phyloP scores from a whole-genome alignment of 352 stramenopile genomes.

The Sclerospora graminicola region DNA sequence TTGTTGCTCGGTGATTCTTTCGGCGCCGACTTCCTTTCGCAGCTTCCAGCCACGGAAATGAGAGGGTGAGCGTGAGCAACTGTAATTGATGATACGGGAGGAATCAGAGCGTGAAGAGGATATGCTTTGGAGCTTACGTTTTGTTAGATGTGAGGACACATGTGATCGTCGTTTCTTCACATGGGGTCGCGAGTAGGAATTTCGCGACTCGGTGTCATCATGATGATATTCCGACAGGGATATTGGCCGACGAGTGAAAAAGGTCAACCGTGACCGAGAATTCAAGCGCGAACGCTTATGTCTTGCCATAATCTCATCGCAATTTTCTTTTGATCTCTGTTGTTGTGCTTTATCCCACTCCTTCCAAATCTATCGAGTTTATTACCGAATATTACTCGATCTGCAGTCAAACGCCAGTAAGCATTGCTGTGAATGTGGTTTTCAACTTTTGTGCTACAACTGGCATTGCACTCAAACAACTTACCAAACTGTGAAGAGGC shows the following conservation, averaged over 20 bases:
- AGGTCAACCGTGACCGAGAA: conserved; percentile 13
- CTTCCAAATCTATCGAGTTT: too few relatives aligned
- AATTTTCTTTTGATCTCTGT: conserved; percentile 28
- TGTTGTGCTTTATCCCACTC: too few relatives aligned
- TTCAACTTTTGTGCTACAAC: too few relatives aligned
- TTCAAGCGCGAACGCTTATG: conserved; percentile 21
- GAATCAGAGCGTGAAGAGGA: too few relatives aligned
- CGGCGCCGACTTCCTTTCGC: not conserved
- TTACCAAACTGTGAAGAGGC: too few relatives aligned
- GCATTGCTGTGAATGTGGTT: too few relatives aligned
- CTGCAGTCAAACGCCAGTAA: too few relatives aligned
- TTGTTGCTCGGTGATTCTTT: not conserved
- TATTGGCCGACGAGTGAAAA: conserved; percentile 9
- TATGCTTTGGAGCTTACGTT: conserved; percentile 21
- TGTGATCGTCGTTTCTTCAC: conserved; percentile 4
- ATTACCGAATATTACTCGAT: too few relatives aligned
- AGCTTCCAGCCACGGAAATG: conserved; percentile 15
- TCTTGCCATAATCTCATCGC: conserved; percentile 16
- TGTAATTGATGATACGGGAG: too few relatives aligned
- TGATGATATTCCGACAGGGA: conserved; percentile 7
- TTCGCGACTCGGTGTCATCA: conserved; percentile 4
- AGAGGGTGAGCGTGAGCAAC: conserved; percentile 13
- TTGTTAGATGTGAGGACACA: conserved; percentile 1
- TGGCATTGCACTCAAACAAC: too few relatives aligned
- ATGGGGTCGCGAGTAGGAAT: conserved; percentile 6